phyloP scores from a whole-genome alignment of 1,139 yeast species.

The Yamadazyma atlantica region DNA sequence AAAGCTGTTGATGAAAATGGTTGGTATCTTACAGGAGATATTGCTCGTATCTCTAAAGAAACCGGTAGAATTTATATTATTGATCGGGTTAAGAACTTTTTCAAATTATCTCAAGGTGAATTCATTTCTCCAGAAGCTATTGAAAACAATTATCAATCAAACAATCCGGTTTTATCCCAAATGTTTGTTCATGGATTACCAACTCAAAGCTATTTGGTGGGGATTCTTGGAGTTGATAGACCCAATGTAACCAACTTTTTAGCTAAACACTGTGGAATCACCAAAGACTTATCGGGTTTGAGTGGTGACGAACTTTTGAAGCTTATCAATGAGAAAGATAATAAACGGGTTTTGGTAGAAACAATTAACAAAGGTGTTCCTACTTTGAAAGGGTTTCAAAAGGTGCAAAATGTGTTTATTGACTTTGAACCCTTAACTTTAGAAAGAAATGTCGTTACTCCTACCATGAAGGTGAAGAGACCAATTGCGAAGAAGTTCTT shows the following conservation, averaged over 20 bases:
- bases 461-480: conserved; percentile 73
- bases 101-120: conserved; percentile 47
- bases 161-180: conserved; percentile 34
- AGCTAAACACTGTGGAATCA: conserved; percentile 17
- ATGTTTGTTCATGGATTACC: conserved; percentile 61
- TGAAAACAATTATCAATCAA: conserved; percentile 37
- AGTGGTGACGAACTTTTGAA: conserved; percentile 23
- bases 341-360: conserved; percentile 27
- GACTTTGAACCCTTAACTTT: conserved; percentile 67
- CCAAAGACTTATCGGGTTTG: conserved; percentile 12
- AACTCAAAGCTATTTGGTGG: conserved; percentile 58
- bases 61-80: conserved; percentile 33
- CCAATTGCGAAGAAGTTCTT: conserved; percentile 56
- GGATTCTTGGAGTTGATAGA: conserved; percentile 56
- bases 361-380: conserved; percentile 26
- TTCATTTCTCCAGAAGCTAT: conserved; percentile 44
- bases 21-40: conserved; percentile 45
- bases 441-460: conserved; percentile 67
- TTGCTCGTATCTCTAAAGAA: conserved; percentile 28
- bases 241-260: conserved; percentile 17
- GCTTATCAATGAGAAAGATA: conserved; percentile 27
- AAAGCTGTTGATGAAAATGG: conserved; percentile 57
- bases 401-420: conserved; percentile 57
- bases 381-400: conserved; percentile 55
- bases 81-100: conserved; percentile 45